phyloP scores from a whole-genome alignment of 2,329 filamentous ascomycete genomes.

The Hymenoscyphus albidus region DNA sequence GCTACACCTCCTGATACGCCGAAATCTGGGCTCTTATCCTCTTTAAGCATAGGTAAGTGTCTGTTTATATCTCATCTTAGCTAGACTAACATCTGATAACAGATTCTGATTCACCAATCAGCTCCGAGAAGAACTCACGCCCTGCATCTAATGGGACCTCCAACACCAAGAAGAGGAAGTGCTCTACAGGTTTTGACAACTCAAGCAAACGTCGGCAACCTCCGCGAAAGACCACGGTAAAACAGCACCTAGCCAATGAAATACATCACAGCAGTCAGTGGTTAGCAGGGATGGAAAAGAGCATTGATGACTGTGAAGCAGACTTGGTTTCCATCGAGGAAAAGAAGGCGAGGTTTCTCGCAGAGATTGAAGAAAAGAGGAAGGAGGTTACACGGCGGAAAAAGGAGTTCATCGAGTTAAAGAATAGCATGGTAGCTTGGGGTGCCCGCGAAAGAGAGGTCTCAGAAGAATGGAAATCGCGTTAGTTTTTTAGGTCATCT shows the following conservation, averaged over 20 bases:
- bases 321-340: neutral
- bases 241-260: neutral
- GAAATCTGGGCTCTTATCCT: neutral
- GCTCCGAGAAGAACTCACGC: neutral
- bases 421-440: neutral
- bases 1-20: neutral
- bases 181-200: neutral
- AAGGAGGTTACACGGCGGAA: neutral
- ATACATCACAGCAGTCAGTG: neutral
- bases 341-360: neutral
- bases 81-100: neutral
- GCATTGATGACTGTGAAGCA: neutral
- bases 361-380: neutral
- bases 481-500: neutral
- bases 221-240: neutral
- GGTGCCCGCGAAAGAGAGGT: neutral
- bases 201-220: neutral
- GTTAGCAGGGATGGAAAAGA: neutral
- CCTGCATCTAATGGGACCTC: neutral
- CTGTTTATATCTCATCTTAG: neutral
- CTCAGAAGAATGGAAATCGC: neutral
- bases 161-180: neutral
- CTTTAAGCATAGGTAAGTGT: neutral
- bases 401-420: neutral
- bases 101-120: neutral